Percentiles rank a stretch among this genome's conserved stretches.
These are phyloP conservation scores for Rhizopogon parksii DNA, from an alignment of 1,284 basidiomycete genomes.

Conservation along the genomic window DNA sequence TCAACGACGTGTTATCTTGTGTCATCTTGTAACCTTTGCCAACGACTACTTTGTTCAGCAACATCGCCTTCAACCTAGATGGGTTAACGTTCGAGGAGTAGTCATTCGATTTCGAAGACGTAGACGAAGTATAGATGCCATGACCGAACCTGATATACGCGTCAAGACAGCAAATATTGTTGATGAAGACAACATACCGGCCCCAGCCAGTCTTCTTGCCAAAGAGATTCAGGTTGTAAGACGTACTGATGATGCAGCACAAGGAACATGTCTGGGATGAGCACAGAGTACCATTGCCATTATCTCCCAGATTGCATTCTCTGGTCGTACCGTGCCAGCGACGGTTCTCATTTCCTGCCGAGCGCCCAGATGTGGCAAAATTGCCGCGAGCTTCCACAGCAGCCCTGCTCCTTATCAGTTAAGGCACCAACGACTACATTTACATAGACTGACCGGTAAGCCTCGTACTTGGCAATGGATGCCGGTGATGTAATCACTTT, in stretches of 20 bases:
- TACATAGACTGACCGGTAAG: slow-evolving; percentile 43
- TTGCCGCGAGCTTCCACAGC: slow-evolving; percentile 52
- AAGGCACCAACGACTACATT: neutral
- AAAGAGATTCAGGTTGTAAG: slow-evolving; percentile 52
- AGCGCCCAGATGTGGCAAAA: slow-evolving; percentile 42
- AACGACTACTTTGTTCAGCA: slow-evolving; percentile 63
- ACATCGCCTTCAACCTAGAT: slow-evolving; percentile 50
- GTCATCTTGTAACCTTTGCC: slow-evolving; percentile 58
- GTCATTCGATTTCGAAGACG: slow-evolving; percentile 59
- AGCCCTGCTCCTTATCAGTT: slow-evolving; percentile 26
- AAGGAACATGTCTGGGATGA: slow-evolving; percentile 47
- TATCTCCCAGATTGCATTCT: slow-evolving; percentile 55
- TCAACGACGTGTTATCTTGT: slow-evolving; percentile 46
- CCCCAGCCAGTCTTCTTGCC: slow-evolving; percentile 64
- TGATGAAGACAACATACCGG: slow-evolving; percentile 30
- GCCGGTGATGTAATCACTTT: slow-evolving; percentile 47
- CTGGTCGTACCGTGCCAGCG: slow-evolving; percentile 38
- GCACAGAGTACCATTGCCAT: slow-evolving; percentile 48
- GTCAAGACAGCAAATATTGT: neutral
- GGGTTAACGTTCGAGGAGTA: slow-evolving; percentile 50
- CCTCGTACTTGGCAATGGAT: slow-evolving; percentile 45
- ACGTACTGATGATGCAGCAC: slow-evolving; percentile 52
- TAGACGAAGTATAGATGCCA: slow-evolving; percentile 35
- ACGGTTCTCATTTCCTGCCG: slow-evolving; percentile 51
- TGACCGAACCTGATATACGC: slow-evolving; percentile 43